Conservation (phyloP, 2,329 filamentous ascomycete genomes). For the Penicillium sp. region DNA sequence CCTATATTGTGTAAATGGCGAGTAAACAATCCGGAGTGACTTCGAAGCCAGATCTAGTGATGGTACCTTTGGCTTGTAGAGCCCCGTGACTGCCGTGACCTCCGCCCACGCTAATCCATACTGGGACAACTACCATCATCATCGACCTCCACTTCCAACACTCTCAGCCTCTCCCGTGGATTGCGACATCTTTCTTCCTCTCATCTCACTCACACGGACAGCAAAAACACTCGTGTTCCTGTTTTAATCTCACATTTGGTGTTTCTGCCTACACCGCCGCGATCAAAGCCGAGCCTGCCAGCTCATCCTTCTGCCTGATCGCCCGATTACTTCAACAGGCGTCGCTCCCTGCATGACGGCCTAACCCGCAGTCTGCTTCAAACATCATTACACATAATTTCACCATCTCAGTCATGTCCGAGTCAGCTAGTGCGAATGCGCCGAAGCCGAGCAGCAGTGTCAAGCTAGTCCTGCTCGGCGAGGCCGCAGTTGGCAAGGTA, state of each 20-base stretch:
- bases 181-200: slow-evolving; percentile 16
- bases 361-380: slow-evolving; percentile 28
- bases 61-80: neutral
- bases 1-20: neutral
- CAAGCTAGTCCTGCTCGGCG: slow-evolving; percentile 96
- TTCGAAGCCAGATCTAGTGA: neutral
- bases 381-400: slow-evolving; percentile 10
- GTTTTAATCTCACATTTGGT: slow-evolving; percentile 30
- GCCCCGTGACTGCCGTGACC: slow-evolving; percentile 39
- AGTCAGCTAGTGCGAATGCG: slow-evolving; percentile 67
- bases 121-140: slow-evolving; percentile 35
- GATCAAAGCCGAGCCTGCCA: slow-evolving; percentile 32
- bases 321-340: slow-evolving; percentile 28
- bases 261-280: slow-evolving; percentile 26
- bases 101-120: slow-evolving; percentile 35
- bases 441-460: slow-evolving; percentile 99
- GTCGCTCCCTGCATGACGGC: slow-evolving; percentile 39
- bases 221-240: slow-evolving; percentile 21
- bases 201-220: neutral
- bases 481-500: slow-evolving; percentile 98
- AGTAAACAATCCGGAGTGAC: neutral
- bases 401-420: slow-evolving; percentile 64
- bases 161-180: slow-evolving; percentile 16
- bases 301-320: slow-evolving; percentile 36
- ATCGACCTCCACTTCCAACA: slow-evolving; percentile 30